Evolutionary conservation across 768 basidiomycete genomes (phyloP), one percentile per base, ranked within the genome.

Genomic region (Leccinum ochraceum): DNA sequence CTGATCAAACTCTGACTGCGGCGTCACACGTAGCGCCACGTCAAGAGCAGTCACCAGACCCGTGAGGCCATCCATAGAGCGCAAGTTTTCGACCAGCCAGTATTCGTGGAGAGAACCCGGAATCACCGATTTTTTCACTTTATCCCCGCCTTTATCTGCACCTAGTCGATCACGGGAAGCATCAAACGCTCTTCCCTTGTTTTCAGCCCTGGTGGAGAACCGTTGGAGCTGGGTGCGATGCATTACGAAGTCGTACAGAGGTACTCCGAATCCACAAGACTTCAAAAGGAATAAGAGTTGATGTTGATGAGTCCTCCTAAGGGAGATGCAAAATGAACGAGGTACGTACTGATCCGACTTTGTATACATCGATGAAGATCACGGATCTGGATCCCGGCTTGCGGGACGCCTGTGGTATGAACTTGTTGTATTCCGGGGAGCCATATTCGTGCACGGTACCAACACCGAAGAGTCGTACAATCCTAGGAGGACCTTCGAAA

Each of bases 201-300:
- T 53, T 68, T 88, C 86, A 50, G 75, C 75, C 63, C 71, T 77
- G 7, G 70, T 69, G 7, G 70, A 69, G 66, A 72, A 74, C 20
- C 80, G 76, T 32, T 77, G 73, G 28, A 86, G 81, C 17, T 77
- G 80, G 1, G 78, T 81, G 34, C 88, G 85, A 57, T 87, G 83
- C 28, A 77, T 75, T 57, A 80, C 75, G 71, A 86, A 89, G 49
- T 80, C 76, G 69, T 83, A 88, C 62, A 82, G 77, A 5, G 88
- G 88, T 26, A 90, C 83, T 4, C 80, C 80, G 61, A 76, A 89
- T 20, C 88, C 87, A 63, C 88, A 90, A 1, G 87, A 87, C 88
- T 89, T 20, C 13, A 28, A 42, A 32, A 22, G 26, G 37, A 30
- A n/a, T 16, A 7, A 30, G 6, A 7, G n/a, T 11, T 11, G 26